Base-by-base conservation (phyloP, 2,329 filamentous ascomycete genomes). In the Pseudogymnoascus sp. region DNA sequence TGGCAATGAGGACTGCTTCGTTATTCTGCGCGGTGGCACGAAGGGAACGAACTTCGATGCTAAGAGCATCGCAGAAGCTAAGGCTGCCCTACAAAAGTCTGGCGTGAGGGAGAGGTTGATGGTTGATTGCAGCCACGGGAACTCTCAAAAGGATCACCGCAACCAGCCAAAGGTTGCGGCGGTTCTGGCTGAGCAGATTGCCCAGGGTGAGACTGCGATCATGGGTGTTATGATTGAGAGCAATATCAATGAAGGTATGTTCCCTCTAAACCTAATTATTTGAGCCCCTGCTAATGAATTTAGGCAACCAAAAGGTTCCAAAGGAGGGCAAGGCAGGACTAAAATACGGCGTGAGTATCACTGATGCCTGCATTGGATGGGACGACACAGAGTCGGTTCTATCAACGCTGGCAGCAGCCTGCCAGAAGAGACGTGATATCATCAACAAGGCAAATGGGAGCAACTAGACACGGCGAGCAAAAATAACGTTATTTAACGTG, bases 151-250 rank as follows among this genome's bases (percentile, higher is more conserved):
- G 84, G 86, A 97, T 77, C 93, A 97, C 82, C 92, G 87, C 79
- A 99, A 97, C 77, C 94, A 99, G 78, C 92, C 92, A 68, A 92
- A 93, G 82, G 94, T 99, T 19, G 92, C 92, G 3, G 86, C 85
- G 60, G 84, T 81, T 9, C 75, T 99, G 63, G 92, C 90, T 1
- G 86, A 90, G 71, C 94, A 99, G 78, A 90, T 99, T 64, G 82
- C 87, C 62, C 84, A 83, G 63, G 94, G 94, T 36, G 93, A 97
- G 79, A 83, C 83, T 2, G 88, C 81, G 58, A 94, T 99, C 72
- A 93, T 97, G 85, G 94, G 94, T 71, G 91, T 97, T 64, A 99
- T 99, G 94, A 96, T 99, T 71, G 94, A 99, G 81, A 95, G 90
- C 76, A 90, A 97, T 76, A 95, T 97, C 78, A 89, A 93, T 71